These are phyloP conservation scores for Ganoderma multipileum DNA, from an alignment of 1,284 basidiomycete species.

Conservation along the genomic window DNA sequence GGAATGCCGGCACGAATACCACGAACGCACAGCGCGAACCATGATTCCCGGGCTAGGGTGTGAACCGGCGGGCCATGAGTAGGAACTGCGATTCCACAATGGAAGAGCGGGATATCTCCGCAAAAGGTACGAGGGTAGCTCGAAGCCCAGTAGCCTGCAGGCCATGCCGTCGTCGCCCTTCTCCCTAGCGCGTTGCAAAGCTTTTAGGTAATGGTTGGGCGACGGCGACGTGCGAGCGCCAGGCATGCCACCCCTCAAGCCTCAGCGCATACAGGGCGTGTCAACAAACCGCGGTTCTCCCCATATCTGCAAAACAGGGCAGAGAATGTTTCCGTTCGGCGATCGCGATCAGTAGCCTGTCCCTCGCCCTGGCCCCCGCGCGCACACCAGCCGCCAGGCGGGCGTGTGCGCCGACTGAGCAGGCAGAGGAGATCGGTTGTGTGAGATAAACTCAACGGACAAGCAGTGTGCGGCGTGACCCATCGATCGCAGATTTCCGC, in stretches of 20 bases:
- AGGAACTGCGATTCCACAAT: constrained; percentile 10
- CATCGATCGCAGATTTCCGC: constrained; percentile 25
- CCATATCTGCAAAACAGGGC: constrained; percentile 8
- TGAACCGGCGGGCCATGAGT: constrained; percentile 15
- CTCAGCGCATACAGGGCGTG: constrained; percentile 8
- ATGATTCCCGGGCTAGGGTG: constrained; percentile 11
- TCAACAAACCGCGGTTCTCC: constrained; percentile 17
- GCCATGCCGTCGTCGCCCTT: constrained; percentile 2
- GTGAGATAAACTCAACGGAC: constrained; percentile 21
- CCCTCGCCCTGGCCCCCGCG: constrained; percentile 2
- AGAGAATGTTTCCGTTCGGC: constrained; percentile 13
- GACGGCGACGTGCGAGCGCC: constrained; percentile 1
- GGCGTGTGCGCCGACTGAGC: constrained; percentile 1
- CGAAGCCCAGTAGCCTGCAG: constrained; percentile 15
- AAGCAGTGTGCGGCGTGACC: constrained; percentile 1
- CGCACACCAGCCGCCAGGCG: not conserved
- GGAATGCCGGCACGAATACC: constrained; percentile 2
- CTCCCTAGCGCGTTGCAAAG: constrained; percentile 6
- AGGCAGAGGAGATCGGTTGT: constrained; percentile 22
- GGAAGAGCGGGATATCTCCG: not conserved
- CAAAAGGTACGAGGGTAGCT: constrained; percentile 16
- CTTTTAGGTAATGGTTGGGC: constrained; percentile 20
- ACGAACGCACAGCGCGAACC: not conserved
- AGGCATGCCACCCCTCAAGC: not conserved
- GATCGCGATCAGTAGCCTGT: not conserved